phyloP scores from a whole-genome alignment of 1,139 yeast genomes.

The Sugiyamaella japonica region DNA sequence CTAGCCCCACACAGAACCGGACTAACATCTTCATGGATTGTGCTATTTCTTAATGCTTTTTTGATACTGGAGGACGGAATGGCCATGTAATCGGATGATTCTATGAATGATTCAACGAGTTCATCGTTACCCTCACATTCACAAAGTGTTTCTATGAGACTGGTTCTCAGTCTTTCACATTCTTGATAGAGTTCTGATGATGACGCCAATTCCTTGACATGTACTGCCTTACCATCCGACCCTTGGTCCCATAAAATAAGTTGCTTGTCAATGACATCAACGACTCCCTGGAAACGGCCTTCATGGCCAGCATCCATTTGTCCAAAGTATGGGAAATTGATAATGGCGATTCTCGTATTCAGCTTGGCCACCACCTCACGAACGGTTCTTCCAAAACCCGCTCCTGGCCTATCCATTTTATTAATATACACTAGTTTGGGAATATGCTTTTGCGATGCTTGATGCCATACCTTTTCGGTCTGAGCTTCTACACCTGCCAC shows the following conservation, averaged over 20 bases:
- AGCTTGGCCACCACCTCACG: slow-evolving; percentile 79
- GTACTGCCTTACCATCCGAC: slow-evolving; percentile 56
- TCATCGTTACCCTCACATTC: slow-evolving; percentile 65
- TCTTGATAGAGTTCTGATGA: slow-evolving; percentile 46
- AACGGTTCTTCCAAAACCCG: slow-evolving; percentile 89
- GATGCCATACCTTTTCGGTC: slow-evolving; percentile 95
- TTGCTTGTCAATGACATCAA: slow-evolving; percentile 74
- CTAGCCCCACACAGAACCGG: slow-evolving; percentile 95
- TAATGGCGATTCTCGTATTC: slow-evolving; percentile 68
- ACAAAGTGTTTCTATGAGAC: slow-evolving; percentile 79
- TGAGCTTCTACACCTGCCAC: slow-evolving; percentile 99
- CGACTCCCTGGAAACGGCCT: slow-evolving; percentile 67
- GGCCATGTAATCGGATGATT: slow-evolving; percentile 62
- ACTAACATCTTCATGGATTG: slow-evolving; percentile 56
- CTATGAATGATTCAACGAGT: slow-evolving; percentile 70
- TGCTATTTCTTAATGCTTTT: slow-evolving; percentile 61
- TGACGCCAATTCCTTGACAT: slow-evolving; percentile 47
- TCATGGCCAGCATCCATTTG: slow-evolving; percentile 44
- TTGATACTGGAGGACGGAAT: slow-evolving; percentile 52
- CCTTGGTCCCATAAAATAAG: slow-evolving; percentile 61
- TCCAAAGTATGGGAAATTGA: slow-evolving; percentile 76
- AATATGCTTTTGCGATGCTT: slow-evolving; percentile 63
- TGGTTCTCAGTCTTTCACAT: slow-evolving; percentile 60
- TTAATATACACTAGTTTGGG: slow-evolving; percentile 82
- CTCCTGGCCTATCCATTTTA: slow-evolving; percentile 96